Evolutionary conservation across 2,329 filamentous ascomycete species (phyloP).

Genomic region (Pseudocercospora crystallina): DNA sequence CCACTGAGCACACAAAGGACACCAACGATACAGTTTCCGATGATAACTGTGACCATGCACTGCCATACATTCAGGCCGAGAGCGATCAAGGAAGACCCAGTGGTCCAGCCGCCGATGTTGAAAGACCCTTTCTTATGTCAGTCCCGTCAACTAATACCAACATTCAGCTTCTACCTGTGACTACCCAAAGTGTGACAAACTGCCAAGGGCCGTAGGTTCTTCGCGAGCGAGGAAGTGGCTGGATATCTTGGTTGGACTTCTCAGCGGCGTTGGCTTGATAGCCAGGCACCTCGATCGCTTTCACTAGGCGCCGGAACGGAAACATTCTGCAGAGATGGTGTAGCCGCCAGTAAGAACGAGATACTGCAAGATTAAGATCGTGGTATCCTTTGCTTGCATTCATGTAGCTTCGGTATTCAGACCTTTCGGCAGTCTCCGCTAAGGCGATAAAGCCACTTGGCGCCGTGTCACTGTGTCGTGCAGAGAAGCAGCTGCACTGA

Average conservation of each 20-base stretch:
- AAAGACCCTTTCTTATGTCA: background rate
- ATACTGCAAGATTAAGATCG: too few species aligned
- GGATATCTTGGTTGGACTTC: background rate
- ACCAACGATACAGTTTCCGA: slow-evolving; percentile 11
- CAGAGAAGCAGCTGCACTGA: too few species aligned
- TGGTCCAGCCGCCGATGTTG: slow-evolving; percentile 4
- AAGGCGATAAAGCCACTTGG: too few species aligned
- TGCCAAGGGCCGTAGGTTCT: slow-evolving; percentile 1
- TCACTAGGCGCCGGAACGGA: background rate
- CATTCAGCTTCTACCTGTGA: background rate
- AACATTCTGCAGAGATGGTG: background rate
- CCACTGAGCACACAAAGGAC: slow-evolving; percentile 11
- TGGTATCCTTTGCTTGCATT: too few species aligned
- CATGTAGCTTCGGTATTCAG: too few species aligned
- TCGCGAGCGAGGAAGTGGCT: background rate
- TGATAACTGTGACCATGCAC: slow-evolving; percentile 12
- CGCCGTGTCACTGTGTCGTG: too few species aligned
- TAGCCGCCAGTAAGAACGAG: background rate
- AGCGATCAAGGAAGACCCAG: background rate
- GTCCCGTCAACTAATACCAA: too few species aligned
- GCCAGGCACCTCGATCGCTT: background rate
- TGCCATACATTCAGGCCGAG: slow-evolving; percentile 8
- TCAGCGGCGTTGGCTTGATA: background rate
- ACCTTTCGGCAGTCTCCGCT: too few species aligned
- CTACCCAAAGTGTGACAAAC: slow-evolving; percentile 2